A percentile compares a stretch with the other conserved stretches of the same genome.
These are phyloP conservation scores for Pogostemon cablin DNA, from an alignment of 257 asterid species.

Conservation along the genomic window DNA sequence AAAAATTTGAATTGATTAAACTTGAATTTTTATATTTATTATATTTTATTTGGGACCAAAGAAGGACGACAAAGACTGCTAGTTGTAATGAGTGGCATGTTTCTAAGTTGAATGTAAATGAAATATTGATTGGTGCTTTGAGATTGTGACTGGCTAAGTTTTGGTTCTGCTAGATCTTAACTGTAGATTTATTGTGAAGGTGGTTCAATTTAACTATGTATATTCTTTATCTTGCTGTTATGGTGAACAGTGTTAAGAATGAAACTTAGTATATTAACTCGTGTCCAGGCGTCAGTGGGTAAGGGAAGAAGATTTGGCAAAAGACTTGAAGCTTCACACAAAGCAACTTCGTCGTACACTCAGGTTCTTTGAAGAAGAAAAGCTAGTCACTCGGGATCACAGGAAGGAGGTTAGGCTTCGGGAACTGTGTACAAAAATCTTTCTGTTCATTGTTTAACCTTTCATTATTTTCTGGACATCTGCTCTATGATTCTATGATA, in stretches of 20 bases:
- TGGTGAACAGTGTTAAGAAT: conserved; percentile 5
- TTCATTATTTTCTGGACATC: conserved; percentile 18
- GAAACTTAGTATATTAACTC: neutral
- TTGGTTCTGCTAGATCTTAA: conserved; percentile 3
- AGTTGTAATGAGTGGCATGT: conserved; percentile 20
- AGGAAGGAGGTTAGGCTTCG: conserved; percentile 76
- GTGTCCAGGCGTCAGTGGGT: conserved; percentile 86
- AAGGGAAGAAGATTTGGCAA: conserved; percentile 97
- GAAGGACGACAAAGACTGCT: neutral
- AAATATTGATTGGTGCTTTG: neutral
- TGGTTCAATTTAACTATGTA: conserved; percentile 3
- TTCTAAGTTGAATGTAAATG: neutral
- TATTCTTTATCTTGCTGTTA: conserved; percentile 8
- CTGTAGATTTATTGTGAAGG: neutral
- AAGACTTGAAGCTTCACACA: conserved; percentile 94
- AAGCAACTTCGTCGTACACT: conserved; percentile 95
- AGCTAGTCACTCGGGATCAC: conserved; percentile 82
- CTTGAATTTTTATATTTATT: neutral
- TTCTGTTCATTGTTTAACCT: neutral
- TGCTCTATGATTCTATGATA: conserved; percentile 1
- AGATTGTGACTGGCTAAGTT: conserved; percentile 4
- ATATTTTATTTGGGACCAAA: neutral
- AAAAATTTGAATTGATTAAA: neutral
- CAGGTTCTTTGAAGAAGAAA: conserved; percentile 89
- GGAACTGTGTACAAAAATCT: conserved; percentile 14